Percentiles rank a stretch among this genome's conserved stretches.
Conservation (phyloP, 139 green algal species). For the Edaphochlamys debaryana region DNA sequence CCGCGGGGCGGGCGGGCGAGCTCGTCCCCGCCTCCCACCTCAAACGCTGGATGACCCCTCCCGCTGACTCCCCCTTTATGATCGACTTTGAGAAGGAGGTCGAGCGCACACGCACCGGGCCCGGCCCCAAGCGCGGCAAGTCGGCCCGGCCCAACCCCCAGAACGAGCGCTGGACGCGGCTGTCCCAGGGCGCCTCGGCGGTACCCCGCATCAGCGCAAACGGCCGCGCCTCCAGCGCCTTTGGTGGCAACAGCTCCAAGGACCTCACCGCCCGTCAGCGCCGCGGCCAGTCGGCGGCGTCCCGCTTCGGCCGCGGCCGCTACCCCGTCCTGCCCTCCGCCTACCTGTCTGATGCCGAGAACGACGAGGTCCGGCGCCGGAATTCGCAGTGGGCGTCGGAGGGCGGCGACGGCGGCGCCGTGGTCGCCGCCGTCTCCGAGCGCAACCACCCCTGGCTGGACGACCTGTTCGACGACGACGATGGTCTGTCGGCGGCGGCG, state of each 20-base stretch:
- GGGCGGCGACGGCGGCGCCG: background rate
- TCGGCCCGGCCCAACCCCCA: background rate
- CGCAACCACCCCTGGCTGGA: conserved; percentile 1
- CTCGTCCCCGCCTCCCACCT: background rate
- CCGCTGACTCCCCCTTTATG: conserved; percentile 2
- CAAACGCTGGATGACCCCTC: background rate
- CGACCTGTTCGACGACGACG: conserved; percentile 24
- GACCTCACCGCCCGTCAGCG: background rate
- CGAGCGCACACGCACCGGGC: conserved; percentile 3
- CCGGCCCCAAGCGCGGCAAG: background rate
- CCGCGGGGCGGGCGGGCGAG: background rate
- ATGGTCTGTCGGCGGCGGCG: no score
- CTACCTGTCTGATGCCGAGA: background rate
- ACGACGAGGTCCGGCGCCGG: background rate
- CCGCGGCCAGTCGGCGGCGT: background rate
- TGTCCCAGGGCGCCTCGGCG: conserved; percentile 6
- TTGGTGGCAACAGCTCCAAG: no score
- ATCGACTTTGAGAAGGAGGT: conserved; percentile 38
- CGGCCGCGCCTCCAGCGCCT: background rate
- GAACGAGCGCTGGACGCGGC: background rate
- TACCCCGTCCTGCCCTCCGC: conserved; percentile 7
- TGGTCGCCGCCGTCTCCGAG: background rate
- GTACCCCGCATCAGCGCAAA: no score
- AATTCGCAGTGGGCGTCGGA: no score
- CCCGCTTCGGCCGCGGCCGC: conserved; percentile 22